Conservation (phyloP, 108 stramenopile species). For the Pseudonitzschia pungens region DNA sequence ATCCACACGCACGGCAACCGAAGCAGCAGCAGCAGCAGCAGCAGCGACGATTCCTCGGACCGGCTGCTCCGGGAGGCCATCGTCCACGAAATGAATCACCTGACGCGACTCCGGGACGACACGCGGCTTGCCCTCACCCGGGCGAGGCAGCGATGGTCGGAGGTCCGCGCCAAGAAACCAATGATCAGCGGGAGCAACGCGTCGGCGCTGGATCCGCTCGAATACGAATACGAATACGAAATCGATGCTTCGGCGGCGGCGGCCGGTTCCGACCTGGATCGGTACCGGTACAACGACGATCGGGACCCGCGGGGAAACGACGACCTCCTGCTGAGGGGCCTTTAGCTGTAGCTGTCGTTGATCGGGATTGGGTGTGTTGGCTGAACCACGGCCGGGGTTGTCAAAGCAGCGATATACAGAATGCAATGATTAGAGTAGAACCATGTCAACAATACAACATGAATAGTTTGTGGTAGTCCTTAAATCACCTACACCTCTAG, state of each 20-base stretch:
- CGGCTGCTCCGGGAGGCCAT: conserved; percentile 15
- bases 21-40: background rate
- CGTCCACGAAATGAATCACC: conserved; percentile 10
- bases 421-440: no score
- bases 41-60: background rate
- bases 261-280: background rate
- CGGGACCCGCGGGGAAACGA: no score
- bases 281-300: background rate
- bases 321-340: conserved; percentile 1
- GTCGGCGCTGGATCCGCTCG: background rate
- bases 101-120: conserved; percentile 16
- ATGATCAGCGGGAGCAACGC: background rate
- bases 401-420: no score
- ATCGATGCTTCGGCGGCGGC: background rate
- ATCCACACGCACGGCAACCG: background rate
- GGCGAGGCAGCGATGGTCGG: conserved; percentile 13
- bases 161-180: background rate
- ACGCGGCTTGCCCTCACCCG: conserved; percentile 3
- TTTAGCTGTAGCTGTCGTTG: no score
- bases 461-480: no score
- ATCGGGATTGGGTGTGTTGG: background rate
- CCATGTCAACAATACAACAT: no score
- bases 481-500: no score
- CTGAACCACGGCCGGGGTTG: background rate
- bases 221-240: conserved; percentile 2